A percentile compares a stretch with the other conserved stretches of the same genome.
These are phyloP conservation scores for Alternaria brassicicola DNA, from an alignment of 2,329 filamentous ascomycete genomes.

Conservation along the genomic window DNA sequence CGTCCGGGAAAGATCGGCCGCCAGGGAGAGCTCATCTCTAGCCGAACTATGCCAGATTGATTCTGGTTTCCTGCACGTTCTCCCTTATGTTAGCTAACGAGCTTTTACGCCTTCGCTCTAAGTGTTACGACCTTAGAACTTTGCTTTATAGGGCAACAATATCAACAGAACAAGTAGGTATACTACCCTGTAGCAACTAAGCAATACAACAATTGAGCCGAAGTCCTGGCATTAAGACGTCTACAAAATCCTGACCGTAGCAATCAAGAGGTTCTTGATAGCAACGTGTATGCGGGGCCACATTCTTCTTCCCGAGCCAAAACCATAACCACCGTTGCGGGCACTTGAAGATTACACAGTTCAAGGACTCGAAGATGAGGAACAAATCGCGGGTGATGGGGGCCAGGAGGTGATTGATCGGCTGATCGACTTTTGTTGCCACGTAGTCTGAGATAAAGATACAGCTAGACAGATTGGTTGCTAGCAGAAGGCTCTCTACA, in stretches of 20 bases:
- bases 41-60: too few relatives aligned
- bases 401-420: not conserved
- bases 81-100: too few relatives aligned
- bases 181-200: too few relatives aligned
- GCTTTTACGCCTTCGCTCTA: too few relatives aligned
- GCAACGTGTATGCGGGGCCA: conserved; percentile 46
- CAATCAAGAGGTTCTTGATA: conserved; percentile 35
- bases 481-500: not conserved
- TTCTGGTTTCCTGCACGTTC: too few relatives aligned
- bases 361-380: not conserved
- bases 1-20: too few relatives aligned
- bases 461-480: not conserved
- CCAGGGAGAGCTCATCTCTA: too few relatives aligned
- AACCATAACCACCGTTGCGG: conserved; percentile 43
- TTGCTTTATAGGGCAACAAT: too few relatives aligned
- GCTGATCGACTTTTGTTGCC: not conserved
- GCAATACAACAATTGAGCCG: too few relatives aligned
- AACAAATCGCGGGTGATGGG: not conserved
- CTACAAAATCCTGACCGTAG: conserved; percentile 39
- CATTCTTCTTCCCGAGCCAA: conserved; percentile 46
- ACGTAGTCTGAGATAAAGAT: not conserved
- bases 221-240: too few relatives aligned
- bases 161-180: too few relatives aligned
- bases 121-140: too few relatives aligned
- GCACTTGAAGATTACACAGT: not conserved